These are phyloP conservation scores for Tubosaeta sp. DNA, from an alignment of 768 basidiomycete species.

Conservation along the genomic window DNA sequence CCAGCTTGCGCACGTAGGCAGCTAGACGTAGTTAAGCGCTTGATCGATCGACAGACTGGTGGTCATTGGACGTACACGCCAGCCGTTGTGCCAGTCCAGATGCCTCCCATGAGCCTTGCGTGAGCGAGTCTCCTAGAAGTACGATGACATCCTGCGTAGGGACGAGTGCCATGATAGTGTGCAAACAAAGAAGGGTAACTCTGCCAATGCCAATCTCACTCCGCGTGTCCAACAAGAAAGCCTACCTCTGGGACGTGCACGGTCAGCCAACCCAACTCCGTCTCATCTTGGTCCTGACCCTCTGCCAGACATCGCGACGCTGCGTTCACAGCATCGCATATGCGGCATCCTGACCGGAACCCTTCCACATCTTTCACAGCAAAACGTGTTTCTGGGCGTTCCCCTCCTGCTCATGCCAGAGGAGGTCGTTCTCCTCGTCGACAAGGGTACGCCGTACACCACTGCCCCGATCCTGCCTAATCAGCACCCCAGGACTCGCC, in stretches of 20 bases:
- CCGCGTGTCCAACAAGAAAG: conserved; percentile 72
- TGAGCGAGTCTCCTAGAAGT: conserved; percentile 81
- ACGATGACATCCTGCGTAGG: conserved; percentile 60
- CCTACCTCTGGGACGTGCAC: conserved; percentile 86
- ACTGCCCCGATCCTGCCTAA: background rate
- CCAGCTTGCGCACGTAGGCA: conserved; percentile 73
- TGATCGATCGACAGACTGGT: background rate
- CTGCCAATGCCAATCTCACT: conserved; percentile 43
- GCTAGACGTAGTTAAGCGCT: conserved; percentile 37
- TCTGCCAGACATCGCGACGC: conserved; percentile 64
- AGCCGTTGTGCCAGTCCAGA: conserved; percentile 67
- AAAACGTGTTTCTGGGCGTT: conserved; percentile 94
- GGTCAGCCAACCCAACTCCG: conserved; percentile 40
- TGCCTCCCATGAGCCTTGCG: conserved; percentile 59
- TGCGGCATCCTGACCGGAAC: conserved; percentile 88
- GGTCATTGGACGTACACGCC: conserved; percentile 29
- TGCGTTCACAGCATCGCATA: conserved; percentile 78
- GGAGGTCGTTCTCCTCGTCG: conserved; percentile 84
- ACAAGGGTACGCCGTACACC: conserved; percentile 51
- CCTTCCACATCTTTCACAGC: conserved; percentile 90
- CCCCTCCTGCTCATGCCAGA: conserved; percentile 87
- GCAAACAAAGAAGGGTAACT: too few relatives aligned
- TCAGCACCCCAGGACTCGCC: conserved; percentile 54
- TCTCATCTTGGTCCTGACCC: background rate
- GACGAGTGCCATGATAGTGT: conserved; percentile 59